phyloP scores from a whole-genome alignment of 108 stramenopile species.

The Ochromonas danica region DNA sequence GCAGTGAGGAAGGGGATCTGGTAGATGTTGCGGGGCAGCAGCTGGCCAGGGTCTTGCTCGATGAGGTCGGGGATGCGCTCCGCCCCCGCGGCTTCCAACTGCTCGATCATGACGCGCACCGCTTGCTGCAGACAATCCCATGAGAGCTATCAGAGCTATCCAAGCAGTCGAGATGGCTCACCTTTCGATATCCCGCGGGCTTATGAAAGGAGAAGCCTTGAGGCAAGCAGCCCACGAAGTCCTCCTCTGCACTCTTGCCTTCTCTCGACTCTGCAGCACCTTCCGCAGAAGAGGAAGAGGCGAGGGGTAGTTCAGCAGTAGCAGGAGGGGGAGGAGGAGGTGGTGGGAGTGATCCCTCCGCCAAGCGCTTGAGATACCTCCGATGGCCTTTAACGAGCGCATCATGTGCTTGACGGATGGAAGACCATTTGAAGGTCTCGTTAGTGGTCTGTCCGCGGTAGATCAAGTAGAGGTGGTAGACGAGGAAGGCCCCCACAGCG shows the following conservation, averaged over 20 bases:
- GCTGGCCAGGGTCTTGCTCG: not conserved
- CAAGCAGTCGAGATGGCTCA: not conserved
- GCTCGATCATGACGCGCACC: not conserved
- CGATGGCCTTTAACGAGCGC: not conserved
- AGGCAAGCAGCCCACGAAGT: not conserved
- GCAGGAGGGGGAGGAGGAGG: not conserved
- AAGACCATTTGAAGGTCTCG: slow-evolving; percentile 17
- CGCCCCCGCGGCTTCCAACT: not conserved
- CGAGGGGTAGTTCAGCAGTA: not conserved
- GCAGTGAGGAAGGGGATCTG: not conserved
- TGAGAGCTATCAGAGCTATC: not conserved
- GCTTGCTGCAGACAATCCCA: not conserved
- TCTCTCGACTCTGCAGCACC: not conserved
- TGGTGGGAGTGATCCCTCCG: not conserved
- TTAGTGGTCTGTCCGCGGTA: not conserved
- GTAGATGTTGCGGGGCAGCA: not conserved
- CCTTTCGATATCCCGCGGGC: not conserved
- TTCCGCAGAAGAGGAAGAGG: not conserved
- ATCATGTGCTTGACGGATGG: not conserved
- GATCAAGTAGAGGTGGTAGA: slow-evolving; percentile 19
- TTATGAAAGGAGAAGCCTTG: not conserved
- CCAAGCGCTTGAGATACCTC: not conserved
- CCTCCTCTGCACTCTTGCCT: not conserved
- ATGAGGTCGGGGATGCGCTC: not conserved
- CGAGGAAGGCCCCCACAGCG: not conserved